Conservation (phyloP, 441 rosid genomes). For the Hypseocharis bilobata region DNA sequence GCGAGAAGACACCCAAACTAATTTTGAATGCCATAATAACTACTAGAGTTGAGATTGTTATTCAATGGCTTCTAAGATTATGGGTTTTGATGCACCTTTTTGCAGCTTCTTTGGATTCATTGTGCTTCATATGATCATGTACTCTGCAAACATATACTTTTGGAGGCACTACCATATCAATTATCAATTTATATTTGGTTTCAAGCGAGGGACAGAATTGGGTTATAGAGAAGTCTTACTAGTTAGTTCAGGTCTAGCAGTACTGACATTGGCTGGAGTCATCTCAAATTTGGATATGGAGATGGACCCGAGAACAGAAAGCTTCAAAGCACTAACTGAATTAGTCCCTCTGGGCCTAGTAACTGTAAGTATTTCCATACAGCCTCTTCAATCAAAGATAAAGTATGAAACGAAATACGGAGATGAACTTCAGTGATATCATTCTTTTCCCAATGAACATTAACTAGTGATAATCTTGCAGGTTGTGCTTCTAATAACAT, state of each 20-base stretch:
- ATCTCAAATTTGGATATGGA: slow-evolving; percentile 77
- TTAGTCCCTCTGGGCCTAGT: slow-evolving; percentile 56
- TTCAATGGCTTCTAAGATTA: background rate
- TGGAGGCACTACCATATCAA: slow-evolving; percentile 63
- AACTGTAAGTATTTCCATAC: slow-evolving; percentile 27
- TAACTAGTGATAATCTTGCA: slow-evolving; percentile 17
- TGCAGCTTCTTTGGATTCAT: slow-evolving; percentile 62
- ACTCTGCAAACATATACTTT: slow-evolving; percentile 43
- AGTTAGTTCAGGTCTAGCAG: slow-evolving; percentile 46
- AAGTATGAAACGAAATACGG: background rate
- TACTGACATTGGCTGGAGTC: slow-evolving; percentile 44
- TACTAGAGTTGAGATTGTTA: background rate
- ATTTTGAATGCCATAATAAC: too few relatives aligned
- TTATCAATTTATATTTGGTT: slow-evolving; percentile 63
- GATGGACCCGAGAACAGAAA: slow-evolving; percentile 50
- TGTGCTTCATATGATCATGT: slow-evolving; percentile 57
- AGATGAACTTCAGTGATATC: too few relatives aligned
- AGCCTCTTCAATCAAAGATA: background rate
- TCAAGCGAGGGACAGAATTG: slow-evolving; percentile 60
- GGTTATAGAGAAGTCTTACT: slow-evolving; percentile 57
- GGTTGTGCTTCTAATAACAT: slow-evolving; percentile 32
- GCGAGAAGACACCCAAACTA: too few relatives aligned
- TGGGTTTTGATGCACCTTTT: background rate
- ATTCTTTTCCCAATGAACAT: too few relatives aligned
- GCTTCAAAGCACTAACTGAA: slow-evolving; percentile 50